These are phyloP conservation scores for Paramecium biaurelia DNA, from an alignment of 73 alveolate genomes.

Conservation along the genomic window DNA sequence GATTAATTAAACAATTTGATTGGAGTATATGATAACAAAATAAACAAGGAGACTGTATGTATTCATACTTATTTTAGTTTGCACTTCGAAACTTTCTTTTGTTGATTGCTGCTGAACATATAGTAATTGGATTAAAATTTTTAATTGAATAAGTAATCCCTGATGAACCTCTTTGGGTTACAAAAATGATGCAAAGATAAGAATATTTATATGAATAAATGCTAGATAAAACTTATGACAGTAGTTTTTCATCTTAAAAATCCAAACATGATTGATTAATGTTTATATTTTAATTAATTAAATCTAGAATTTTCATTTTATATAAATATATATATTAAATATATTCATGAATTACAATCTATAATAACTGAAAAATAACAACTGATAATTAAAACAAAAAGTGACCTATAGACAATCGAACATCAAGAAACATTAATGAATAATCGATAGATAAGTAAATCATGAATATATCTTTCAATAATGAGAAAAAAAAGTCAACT, in stretches of 20 bases:
- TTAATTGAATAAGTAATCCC: background rate
- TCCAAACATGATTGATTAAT: background rate
- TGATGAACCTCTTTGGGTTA: slow-evolving; percentile 1
- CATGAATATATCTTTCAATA: background rate
- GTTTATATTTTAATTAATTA: background rate
- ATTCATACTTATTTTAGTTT: background rate
- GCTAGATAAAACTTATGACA: background rate
- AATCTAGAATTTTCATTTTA: background rate
- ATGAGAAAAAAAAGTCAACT: background rate
- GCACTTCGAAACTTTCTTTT: background rate
- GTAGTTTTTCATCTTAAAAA: background rate
- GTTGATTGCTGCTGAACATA: slow-evolving; percentile 4
- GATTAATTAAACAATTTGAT: background rate
- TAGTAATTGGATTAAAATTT: background rate
- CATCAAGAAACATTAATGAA: background rate
- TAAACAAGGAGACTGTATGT: background rate
- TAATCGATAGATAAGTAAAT: background rate
- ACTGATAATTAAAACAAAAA: background rate
- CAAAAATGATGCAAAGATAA: background rate
- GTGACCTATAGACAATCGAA: background rate
- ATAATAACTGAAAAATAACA: too few species aligned
- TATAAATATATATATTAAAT: background rate
- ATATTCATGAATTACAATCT: background rate
- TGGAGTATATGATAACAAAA: background rate
- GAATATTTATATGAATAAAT: slow-evolving; percentile 9